Evolutionary conservation across 345 rosid species (phyloP).

Genomic region (Erucastrum elatum): DNA sequence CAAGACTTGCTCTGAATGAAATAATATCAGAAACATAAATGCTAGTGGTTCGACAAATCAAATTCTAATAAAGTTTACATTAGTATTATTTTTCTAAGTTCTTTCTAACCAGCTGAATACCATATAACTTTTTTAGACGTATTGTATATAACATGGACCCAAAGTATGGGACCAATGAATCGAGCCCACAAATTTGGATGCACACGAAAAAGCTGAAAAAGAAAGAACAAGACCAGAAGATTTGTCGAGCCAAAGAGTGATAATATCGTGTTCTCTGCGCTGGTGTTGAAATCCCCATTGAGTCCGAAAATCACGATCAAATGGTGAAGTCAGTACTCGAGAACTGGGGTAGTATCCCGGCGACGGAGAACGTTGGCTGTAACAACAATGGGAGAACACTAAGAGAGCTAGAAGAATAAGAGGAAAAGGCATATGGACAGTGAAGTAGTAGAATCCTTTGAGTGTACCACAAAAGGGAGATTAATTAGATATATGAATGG

Average conservation of each 20-base stretch:
- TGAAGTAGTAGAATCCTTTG: background rate
- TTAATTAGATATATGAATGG: conserved; percentile 2
- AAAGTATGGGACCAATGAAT: background rate
- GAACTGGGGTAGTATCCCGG: conserved; percentile 86
- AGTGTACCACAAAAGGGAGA: conserved; percentile 23
- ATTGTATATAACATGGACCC: background rate
- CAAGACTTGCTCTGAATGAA: no score
- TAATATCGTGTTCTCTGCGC: conserved; percentile 52
- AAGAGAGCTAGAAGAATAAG: conserved; percentile 34
- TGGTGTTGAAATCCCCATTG: conserved; percentile 93
- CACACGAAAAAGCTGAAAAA: background rate
- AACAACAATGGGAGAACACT: conserved; percentile 5
- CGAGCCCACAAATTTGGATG: background rate
- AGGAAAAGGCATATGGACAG: conserved; percentile 44
- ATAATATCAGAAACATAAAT: no score
- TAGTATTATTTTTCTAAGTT: no score
- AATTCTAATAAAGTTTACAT: no score
- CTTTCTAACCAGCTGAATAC: no score
- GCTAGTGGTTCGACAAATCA: no score
- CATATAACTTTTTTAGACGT: background rate
- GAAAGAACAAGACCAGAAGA: conserved; percentile 50
- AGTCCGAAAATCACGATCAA: conserved; percentile 56
- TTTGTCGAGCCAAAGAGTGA: conserved; percentile 77
- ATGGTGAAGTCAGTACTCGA: conserved; percentile 44
- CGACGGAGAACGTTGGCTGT: conserved; percentile 64